These are phyloP conservation scores for Lepidium africanum DNA, from an alignment of 345 rosid genomes.

Conservation along the genomic window DNA sequence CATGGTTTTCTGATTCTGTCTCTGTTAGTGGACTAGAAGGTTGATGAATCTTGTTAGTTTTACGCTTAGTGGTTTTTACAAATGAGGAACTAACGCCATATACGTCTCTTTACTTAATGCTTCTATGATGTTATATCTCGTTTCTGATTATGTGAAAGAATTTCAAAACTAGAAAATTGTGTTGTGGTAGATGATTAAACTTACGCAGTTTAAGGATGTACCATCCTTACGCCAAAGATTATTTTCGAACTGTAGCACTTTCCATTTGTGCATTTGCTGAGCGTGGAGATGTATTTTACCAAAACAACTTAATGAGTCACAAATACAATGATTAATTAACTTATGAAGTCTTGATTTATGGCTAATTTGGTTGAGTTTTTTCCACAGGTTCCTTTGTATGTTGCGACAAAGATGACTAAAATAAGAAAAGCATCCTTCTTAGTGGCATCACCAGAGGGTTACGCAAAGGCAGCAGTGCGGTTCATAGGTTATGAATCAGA, in stretches of 20 bases:
- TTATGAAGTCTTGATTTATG: neutral
- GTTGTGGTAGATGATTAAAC: neutral
- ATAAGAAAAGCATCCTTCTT: slow-evolving; percentile 67
- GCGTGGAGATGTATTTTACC: neutral
- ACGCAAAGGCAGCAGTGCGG: slow-evolving; percentile 55
- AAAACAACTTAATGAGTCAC: slow-evolving; percentile 3
- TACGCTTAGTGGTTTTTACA: neutral
- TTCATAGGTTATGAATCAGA: slow-evolving; percentile 66
- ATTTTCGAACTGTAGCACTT: neutral
- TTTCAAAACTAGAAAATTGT: neutral
- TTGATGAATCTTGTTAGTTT: neutral
- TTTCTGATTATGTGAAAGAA: neutral
- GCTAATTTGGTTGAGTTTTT: slow-evolving; percentile 3
- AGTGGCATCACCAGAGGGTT: slow-evolving; percentile 62
- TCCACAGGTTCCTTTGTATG: slow-evolving; percentile 64
- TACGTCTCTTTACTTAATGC: neutral
- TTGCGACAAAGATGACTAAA: slow-evolving; percentile 82
- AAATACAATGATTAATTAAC: neutral
- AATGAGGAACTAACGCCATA: neutral
- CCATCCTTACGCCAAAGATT: neutral
- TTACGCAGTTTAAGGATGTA: neutral
- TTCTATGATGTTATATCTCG: neutral
- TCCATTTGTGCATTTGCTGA: neutral
- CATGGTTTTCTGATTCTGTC: neutral
- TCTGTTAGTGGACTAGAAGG: neutral